Conservation (phyloP, 1,284 basidiomycete species). For the Pascua guehoae region DNA sequence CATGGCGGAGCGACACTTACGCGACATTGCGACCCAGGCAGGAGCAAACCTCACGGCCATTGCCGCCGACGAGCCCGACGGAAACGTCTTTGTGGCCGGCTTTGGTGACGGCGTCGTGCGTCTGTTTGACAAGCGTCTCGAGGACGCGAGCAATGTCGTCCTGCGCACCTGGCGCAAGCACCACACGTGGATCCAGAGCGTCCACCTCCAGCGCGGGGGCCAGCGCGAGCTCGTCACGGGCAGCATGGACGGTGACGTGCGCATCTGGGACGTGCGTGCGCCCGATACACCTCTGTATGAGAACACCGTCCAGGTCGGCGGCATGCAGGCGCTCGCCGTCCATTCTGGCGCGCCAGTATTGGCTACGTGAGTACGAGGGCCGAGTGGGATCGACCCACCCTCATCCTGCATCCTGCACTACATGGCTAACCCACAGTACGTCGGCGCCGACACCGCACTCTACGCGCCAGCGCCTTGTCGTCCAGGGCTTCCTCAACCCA, state of each 20-base stretch:
- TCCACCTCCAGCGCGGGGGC: constrained; percentile 75
- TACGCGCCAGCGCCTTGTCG: constrained; percentile 40
- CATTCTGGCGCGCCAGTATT: constrained; percentile 83
- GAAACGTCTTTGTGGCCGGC: constrained; percentile 79
- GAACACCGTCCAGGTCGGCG: constrained; percentile 66
- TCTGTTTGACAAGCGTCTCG: constrained; percentile 84
- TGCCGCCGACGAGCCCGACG: constrained; percentile 67
- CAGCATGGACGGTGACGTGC: constrained; percentile 85
- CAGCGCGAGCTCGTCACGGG: constrained; percentile 81
- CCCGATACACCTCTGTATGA: constrained; percentile 61
- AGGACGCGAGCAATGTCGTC: constrained; percentile 80
- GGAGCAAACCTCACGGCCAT: constrained; percentile 87
- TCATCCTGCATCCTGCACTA: constrained; percentile 3
- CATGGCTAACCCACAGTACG: constrained; percentile 8
- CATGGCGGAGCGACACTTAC: constrained; percentile 75
- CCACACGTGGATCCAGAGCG: constrained; percentile 85
- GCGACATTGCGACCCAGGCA: constrained; percentile 74
- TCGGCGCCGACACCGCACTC: constrained; percentile 35
- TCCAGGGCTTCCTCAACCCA: constrained; percentile 44
- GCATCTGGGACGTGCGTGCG: constrained; percentile 85
- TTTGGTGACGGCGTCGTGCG: constrained; percentile 91
- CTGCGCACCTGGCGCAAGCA: constrained; percentile 73
- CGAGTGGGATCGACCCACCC: neutral
- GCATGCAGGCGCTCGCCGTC: constrained; percentile 80
- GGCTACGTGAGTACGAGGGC: constrained; percentile 64